Conservation (phyloP, 2,329 filamentous ascomycete genomes). For the Colletotrichum spinosum region DNA sequence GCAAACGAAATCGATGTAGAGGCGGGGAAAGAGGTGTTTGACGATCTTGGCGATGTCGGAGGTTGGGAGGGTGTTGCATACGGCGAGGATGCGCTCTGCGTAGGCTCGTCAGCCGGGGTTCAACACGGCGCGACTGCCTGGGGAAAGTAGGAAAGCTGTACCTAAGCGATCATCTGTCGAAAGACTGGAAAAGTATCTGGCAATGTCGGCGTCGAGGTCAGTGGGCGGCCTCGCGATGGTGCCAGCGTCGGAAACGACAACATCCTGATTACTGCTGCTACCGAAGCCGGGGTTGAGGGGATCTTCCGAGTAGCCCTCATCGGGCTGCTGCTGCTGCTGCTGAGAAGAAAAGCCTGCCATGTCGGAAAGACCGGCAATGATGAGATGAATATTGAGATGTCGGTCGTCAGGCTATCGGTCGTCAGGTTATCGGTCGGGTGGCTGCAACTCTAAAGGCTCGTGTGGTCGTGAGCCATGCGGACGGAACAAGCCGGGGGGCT, state of each 20-base stretch:
- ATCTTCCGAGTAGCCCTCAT: conserved; percentile 91
- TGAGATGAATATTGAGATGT: background rate
- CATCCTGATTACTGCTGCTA: conserved; percentile 41
- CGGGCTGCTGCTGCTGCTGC: conserved; percentile 77
- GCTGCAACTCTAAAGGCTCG: conserved; percentile 23
- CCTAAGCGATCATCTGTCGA: conserved; percentile 50
- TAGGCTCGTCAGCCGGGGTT: background rate
- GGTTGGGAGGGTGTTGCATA: conserved; percentile 83
- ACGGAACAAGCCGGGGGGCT: conserved; percentile 19
- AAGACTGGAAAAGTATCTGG: conserved; percentile 62
- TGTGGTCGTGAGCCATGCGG: conserved; percentile 30
- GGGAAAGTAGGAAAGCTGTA: conserved; percentile 37
- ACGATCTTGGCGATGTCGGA: conserved; percentile 85
- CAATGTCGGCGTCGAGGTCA: conserved; percentile 55
- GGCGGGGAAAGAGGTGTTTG: conserved; percentile 80
- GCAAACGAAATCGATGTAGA: conserved; percentile 92
- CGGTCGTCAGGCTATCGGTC: background rate
- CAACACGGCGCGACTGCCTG: background rate
- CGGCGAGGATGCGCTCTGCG: conserved; percentile 39
- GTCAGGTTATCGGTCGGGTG: conserved; percentile 1
- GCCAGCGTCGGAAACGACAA: conserved; percentile 42
- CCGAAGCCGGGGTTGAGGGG: conserved; percentile 59
- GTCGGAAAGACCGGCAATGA: background rate
- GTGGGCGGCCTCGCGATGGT: conserved; percentile 38
- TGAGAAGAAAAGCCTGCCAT: conserved; percentile 51